These are phyloP conservation scores for Mycotypha africana DNA, from an alignment of 371 early-diverging fungal species.

Conservation along the genomic window DNA sequence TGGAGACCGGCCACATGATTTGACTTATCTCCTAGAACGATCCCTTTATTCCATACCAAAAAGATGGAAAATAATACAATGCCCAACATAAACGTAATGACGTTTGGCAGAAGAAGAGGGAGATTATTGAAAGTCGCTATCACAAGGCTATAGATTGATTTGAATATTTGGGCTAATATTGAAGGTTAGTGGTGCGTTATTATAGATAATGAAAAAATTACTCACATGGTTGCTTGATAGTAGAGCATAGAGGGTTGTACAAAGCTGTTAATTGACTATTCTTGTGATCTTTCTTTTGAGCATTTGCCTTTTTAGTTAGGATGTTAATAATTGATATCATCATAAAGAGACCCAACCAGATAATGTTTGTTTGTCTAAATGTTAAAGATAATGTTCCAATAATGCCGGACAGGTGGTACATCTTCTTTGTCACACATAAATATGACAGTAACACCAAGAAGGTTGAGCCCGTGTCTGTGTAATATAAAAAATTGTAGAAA, in stretches of 20 bases:
- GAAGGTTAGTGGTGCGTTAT: no score
- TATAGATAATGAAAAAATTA: no score
- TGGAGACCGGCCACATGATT: conserved; percentile 84
- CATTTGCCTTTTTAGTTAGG: neutral
- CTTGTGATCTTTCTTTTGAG: conserved; percentile 1
- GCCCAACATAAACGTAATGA: conserved; percentile 33
- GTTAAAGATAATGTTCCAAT: conserved; percentile 55
- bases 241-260: conserved; percentile 13
- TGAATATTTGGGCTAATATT: conserved; percentile 3
- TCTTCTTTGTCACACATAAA: conserved; percentile 41
- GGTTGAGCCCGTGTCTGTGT: conserved; percentile 87
- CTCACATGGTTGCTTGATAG: neutral
- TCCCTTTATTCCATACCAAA: conserved; percentile 76
- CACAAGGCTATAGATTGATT: conserved; percentile 7
- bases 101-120: conserved; percentile 9
- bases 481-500: conserved; percentile 85
- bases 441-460: conserved; percentile 74
- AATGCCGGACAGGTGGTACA: conserved; percentile 48
- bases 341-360: conserved; percentile 71
- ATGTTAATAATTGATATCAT: conserved; percentile 34
- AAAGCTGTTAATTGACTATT: neutral
- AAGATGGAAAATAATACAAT: conserved; percentile 57
- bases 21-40: conserved; percentile 84
- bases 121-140: conserved; percentile 5
- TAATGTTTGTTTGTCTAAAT: conserved; percentile 90